Conservation (phyloP, 495 filamentous ascomycete genomes). For the Patellaria atrata region DNA sequence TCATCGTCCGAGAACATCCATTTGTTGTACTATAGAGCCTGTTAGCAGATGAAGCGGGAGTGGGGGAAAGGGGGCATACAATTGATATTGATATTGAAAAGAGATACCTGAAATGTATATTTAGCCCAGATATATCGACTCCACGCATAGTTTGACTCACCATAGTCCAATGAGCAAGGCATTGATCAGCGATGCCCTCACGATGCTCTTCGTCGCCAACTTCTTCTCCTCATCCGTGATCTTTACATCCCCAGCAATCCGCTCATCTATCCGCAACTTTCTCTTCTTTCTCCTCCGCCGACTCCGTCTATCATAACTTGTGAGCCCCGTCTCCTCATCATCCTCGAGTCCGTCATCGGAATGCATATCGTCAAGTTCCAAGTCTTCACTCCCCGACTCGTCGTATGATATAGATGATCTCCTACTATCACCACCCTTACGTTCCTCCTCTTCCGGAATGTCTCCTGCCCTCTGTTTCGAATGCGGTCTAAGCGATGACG, state of each 20-base stretch:
- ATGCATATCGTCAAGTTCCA: constrained; percentile 42
- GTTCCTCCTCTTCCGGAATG: too few relatives aligned
- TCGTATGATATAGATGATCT: too few relatives aligned
- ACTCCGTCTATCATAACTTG: constrained; percentile 50
- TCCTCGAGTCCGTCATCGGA: constrained; percentile 64
- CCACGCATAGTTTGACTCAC: constrained; percentile 30
- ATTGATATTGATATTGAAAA: constrained; percentile 93
- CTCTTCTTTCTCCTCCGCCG: constrained; percentile 48
- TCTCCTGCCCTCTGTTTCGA: too few relatives aligned
- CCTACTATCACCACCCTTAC: too few relatives aligned
- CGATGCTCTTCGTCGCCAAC: constrained; percentile 53
- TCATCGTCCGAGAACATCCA: constrained; percentile 88
- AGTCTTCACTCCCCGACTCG: constrained; percentile 25
- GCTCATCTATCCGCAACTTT: constrained; percentile 59
- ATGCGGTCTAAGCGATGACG: too few relatives aligned
- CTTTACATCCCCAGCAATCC: constrained; percentile 41
- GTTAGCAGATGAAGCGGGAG: neutral
- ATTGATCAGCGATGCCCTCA: constrained; percentile 57
- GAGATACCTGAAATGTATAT: constrained; percentile 36
- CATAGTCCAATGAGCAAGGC: constrained; percentile 65
- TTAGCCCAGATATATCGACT: neutral
- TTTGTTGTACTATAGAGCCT: constrained; percentile 72
- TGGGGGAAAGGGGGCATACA: constrained; percentile 37
- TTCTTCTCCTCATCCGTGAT: constrained; percentile 49
- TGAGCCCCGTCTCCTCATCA: constrained; percentile 83